Conservation (phyloP, 2,329 filamentous ascomycete genomes). For the Pseudogymnoascus sp. region DNA sequence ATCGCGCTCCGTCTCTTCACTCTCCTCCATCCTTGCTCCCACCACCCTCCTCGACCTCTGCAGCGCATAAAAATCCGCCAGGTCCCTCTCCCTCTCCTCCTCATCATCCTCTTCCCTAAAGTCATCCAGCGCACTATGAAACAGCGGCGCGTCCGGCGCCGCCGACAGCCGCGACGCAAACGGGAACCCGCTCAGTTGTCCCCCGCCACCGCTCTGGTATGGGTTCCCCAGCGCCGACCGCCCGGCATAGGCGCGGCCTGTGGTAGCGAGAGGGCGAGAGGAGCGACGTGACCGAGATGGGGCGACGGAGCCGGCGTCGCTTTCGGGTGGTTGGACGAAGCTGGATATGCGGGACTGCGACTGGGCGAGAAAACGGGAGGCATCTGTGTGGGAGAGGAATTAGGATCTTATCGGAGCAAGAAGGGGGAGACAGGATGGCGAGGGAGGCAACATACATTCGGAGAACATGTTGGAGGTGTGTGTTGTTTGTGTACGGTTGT, state of each 20-base stretch:
- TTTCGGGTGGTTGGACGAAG: slow-evolving; percentile 54
- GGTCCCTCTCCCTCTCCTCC: slow-evolving; percentile 80
- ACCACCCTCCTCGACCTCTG: slow-evolving; percentile 86
- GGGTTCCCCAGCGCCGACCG: slow-evolving; percentile 54
- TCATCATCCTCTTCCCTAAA: slow-evolving; percentile 91
- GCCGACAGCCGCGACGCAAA: slow-evolving; percentile 71
- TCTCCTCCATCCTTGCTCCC: slow-evolving; percentile 76
- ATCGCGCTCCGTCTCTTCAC: slow-evolving; percentile 72
- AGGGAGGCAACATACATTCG: slow-evolving; percentile 60
- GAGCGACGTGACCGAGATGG: neutral
- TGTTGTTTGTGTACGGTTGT: neutral
- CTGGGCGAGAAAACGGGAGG: slow-evolving; percentile 91
- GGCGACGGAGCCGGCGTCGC: slow-evolving; percentile 24
- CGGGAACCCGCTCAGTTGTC: slow-evolving; percentile 63
- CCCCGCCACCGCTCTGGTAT: slow-evolving; percentile 63
- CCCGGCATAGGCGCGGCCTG: slow-evolving; percentile 16
- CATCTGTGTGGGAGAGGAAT: slow-evolving; percentile 53
- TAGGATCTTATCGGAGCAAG: neutral
- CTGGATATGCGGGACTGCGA: slow-evolving; percentile 82
- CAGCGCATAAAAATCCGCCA: slow-evolving; percentile 87
- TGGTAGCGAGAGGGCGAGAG: slow-evolving; percentile 17
- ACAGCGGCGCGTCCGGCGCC: slow-evolving; percentile 77
- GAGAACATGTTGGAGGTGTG: slow-evolving; percentile 62
- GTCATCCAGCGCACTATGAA: slow-evolving; percentile 84
- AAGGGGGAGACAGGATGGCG: neutral